A percentile compares a stretch with the other conserved stretches of the same genome.
These are phyloP conservation scores for Scheffersomyces stipitis DNA, from an alignment of 805 yeast genomes.

Conservation along the genomic window DNA sequence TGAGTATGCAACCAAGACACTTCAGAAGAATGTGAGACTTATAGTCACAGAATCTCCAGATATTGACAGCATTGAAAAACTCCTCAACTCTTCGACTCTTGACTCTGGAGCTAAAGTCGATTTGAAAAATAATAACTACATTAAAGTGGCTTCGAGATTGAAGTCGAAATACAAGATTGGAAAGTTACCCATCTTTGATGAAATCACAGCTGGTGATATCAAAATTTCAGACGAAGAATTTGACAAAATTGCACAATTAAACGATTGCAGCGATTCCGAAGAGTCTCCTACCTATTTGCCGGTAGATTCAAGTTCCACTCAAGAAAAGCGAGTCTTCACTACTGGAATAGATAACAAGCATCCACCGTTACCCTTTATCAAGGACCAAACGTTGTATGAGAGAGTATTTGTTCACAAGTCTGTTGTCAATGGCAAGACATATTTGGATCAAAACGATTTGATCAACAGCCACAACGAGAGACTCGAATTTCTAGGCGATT, in stretches of 20 bases:
- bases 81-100: constrained; percentile 26
- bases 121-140: constrained; percentile 50
- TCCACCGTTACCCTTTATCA: constrained; percentile 71
- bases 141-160: constrained; percentile 60
- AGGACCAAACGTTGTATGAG: constrained; percentile 55
- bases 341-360: constrained; percentile 11
- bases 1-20: constrained; percentile 38
- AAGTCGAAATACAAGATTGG: constrained; percentile 53
- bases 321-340: constrained; percentile 3
- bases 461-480: constrained; percentile 77
- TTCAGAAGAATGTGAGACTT: constrained; percentile 15
- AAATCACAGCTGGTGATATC: constrained; percentile 46
- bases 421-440: constrained; percentile 55
- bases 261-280: constrained; percentile 1
- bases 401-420: constrained; percentile 85
- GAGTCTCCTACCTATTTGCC: constrained; percentile 1
- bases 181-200: constrained; percentile 53
- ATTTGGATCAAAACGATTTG: constrained; percentile 56
- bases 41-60: constrained; percentile 53
- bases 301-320: not conserved
- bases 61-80: constrained; percentile 37
- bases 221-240: constrained; percentile 14
- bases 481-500: constrained; percentile 87
- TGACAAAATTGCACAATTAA: constrained; percentile 5
- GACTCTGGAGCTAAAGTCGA: constrained; percentile 50